Conservation (phyloP, 1,284 basidiomycete species). For the Naganishia cerealis region DNA sequence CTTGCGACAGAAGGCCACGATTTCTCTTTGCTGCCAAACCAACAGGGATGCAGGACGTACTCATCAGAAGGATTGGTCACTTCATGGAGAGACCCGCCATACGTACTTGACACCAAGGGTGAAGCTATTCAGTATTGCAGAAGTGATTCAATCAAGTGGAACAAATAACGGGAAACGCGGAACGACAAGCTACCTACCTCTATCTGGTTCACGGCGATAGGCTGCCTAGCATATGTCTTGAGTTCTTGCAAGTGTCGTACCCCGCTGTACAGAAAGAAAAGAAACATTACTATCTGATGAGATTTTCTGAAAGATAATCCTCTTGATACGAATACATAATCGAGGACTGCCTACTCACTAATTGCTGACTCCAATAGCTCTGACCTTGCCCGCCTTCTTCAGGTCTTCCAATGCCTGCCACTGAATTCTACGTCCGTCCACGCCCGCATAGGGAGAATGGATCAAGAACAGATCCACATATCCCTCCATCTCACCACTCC, state of each 20-base stretch:
- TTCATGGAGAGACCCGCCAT: no score
- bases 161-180: slow-evolving; percentile 51
- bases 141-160: no score
- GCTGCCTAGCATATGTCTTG: slow-evolving; percentile 55
- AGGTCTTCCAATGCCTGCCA: slow-evolving; percentile 47
- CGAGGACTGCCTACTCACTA: slow-evolving; percentile 58
- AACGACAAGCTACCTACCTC: slow-evolving; percentile 63
- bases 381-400: slow-evolving; percentile 66
- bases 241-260: slow-evolving; percentile 77
- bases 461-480: slow-evolving; percentile 77
- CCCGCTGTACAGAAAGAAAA: slow-evolving; percentile 56
- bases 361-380: slow-evolving; percentile 75
- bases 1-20: slow-evolving; percentile 71
- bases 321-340: background rate
- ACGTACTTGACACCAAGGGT: slow-evolving; percentile 12
- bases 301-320: background rate
- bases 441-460: slow-evolving; percentile 55
- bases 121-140: background rate
- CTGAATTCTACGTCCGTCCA: slow-evolving; percentile 40
- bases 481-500: slow-evolving; percentile 20
- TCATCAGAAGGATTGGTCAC: background rate
- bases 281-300: background rate
- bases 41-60: background rate
- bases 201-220: slow-evolving; percentile 80
- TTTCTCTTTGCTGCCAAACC: slow-evolving; percentile 74